These are phyloP conservation scores for Nidularia sp. DNA, from an alignment of 768 basidiomycete species.

Conservation along the genomic window DNA sequence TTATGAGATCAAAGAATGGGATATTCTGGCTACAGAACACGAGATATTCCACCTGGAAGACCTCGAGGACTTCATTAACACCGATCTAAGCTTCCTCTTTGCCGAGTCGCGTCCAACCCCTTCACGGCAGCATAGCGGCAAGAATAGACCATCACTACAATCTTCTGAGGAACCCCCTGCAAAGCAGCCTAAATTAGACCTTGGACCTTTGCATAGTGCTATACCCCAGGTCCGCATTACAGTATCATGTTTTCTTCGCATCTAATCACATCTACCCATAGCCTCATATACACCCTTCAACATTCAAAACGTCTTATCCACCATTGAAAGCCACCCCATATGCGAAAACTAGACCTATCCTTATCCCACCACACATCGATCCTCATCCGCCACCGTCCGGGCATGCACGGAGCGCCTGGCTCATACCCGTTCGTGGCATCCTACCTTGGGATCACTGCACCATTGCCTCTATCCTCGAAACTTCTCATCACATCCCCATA, in stretches of 20 bases:
- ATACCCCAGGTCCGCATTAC: slow-evolving; percentile 41
- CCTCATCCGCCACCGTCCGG: slow-evolving; percentile 18
- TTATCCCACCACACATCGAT: slow-evolving; percentile 29
- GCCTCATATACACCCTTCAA: slow-evolving; percentile 32
- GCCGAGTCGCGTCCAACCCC: background rate
- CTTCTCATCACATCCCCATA: slow-evolving; percentile 11
- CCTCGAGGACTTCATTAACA: slow-evolving; percentile 40
- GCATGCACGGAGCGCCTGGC: slow-evolving; percentile 47
- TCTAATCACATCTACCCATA: slow-evolving; percentile 12
- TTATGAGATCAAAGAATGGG: slow-evolving; percentile 33
- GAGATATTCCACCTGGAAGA: slow-evolving; percentile 31
- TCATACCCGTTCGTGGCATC: slow-evolving; percentile 52
- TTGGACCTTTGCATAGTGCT: slow-evolving; percentile 25
- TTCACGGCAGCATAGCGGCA: background rate
- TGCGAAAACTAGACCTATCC: slow-evolving; percentile 25
- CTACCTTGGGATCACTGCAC: slow-evolving; percentile 46
- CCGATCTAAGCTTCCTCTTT: slow-evolving; percentile 17
- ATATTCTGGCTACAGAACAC: slow-evolving; percentile 18
- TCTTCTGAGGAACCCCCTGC: slow-evolving; percentile 7
- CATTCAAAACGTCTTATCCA: slow-evolving; percentile 11
- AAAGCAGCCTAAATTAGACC: slow-evolving; percentile 30
- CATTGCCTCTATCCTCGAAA: slow-evolving; percentile 33
- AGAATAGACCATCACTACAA: background rate
- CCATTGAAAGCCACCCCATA: slow-evolving; percentile 23
- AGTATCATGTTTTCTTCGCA: slow-evolving; percentile 13